phyloP scores from a whole-genome alignment of 2,329 filamentous ascomycete genomes.

The Epichloe glyceriae region DNA sequence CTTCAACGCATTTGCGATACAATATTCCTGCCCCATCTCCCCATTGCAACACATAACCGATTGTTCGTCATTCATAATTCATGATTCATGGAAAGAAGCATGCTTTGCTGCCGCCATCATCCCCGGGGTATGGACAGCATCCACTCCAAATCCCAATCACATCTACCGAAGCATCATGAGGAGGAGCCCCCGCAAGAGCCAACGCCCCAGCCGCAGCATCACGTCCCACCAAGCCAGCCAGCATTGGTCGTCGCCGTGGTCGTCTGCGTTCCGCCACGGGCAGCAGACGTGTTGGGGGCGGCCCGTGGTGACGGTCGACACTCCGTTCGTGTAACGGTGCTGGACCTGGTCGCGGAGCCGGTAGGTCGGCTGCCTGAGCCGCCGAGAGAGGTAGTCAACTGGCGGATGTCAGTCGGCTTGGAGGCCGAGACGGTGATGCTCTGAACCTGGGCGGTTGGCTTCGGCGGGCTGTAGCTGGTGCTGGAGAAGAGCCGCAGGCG shows the following conservation, averaged over 20 bases:
- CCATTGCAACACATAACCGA: too few relatives aligned
- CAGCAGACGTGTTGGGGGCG: background rate
- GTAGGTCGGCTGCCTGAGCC: background rate
- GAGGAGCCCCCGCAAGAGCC: background rate
- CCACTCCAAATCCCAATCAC: too few relatives aligned
- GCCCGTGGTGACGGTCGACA: background rate
- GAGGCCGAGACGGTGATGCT: slow-evolving; percentile 20
- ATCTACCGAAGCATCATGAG: background rate
- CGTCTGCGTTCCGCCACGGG: background rate
- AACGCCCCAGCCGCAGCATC: background rate
- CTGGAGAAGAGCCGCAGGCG: too few relatives aligned
- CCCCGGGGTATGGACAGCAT: too few relatives aligned
- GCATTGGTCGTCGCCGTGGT: background rate
- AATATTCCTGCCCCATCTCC: too few relatives aligned
- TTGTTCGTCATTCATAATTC: too few relatives aligned
- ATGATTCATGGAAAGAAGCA: too few relatives aligned
- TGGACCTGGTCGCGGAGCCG: too few relatives aligned
- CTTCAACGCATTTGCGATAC: too few relatives aligned
- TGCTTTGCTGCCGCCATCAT: too few relatives aligned
- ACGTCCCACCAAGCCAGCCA: background rate
- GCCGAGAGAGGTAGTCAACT: slow-evolving; percentile 23
- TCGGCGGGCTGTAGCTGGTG: slow-evolving; percentile 15
- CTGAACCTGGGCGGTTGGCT: slow-evolving; percentile 13
- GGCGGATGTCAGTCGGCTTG: slow-evolving; percentile 17
- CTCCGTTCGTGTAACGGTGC: background rate